A percentile compares a stretch with the other conserved stretches of the same genome.
Conservation (phyloP, 108 stramenopile genomes). For the Cyclotella choctawhatcheeana region DNA sequence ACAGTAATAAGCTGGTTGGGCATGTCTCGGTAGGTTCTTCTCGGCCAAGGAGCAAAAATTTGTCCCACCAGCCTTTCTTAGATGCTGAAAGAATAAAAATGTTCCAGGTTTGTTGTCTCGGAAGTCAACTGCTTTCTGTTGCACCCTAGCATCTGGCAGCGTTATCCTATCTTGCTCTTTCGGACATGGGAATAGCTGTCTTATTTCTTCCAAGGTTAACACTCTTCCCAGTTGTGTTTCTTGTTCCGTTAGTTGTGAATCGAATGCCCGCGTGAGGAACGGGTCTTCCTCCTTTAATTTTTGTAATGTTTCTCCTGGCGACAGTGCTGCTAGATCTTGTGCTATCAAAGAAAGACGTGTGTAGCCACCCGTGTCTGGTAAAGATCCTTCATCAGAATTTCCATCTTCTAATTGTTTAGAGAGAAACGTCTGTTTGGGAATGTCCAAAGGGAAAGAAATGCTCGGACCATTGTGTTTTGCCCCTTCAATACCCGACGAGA, state of each 20-base stretch:
- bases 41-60: constrained; percentile 81
- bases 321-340: constrained; percentile 57
- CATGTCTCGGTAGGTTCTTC: constrained; percentile 61
- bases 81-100: constrained; percentile 84
- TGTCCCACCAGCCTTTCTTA: constrained; percentile 79
- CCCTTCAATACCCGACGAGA: constrained; percentile 12
- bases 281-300: constrained; percentile 65
- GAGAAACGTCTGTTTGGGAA: constrained; percentile 2
- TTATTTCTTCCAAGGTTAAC: constrained; percentile 52
- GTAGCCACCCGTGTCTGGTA: constrained; percentile 22
- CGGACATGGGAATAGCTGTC: constrained; percentile 81
- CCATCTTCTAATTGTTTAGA: not conserved
- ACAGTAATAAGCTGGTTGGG: constrained; percentile 69
- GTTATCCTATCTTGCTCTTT: constrained; percentile 59
- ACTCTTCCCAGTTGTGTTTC: constrained; percentile 56
- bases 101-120: constrained; percentile 52
- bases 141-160: constrained; percentile 70
- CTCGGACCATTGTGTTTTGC: not conserved
- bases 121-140: constrained; percentile 58
- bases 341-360: constrained; percentile 35
- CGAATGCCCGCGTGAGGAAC: constrained; percentile 72
- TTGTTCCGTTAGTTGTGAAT: constrained; percentile 50
- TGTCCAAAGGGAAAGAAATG: constrained; percentile 8
- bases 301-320: constrained; percentile 52
- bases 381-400: not conserved